These are phyloP conservation scores for Letharia columbiana DNA, from an alignment of 495 filamentous ascomycete genomes.

Conservation along the genomic window DNA sequence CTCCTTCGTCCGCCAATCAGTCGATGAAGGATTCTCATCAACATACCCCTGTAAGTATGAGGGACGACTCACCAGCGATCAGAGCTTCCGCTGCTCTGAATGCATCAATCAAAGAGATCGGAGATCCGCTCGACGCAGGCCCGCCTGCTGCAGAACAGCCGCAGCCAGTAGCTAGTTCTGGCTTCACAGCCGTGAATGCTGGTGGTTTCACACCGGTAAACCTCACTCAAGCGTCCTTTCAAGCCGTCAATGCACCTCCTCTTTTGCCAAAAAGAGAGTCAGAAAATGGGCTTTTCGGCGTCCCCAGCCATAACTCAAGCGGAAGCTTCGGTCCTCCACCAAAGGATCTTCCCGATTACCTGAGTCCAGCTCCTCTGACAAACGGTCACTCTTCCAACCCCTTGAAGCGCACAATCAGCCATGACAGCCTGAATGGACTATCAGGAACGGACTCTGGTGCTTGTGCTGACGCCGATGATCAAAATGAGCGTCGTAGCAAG, in stretches of 20 bases:
- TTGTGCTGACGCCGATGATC: conserved; percentile 58
- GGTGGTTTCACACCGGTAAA: conserved; percentile 77
- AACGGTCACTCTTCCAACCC: conserved; percentile 51
- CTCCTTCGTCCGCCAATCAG: conserved; percentile 80
- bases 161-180: conserved; percentile 44
- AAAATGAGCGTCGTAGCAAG: conserved; percentile 78
- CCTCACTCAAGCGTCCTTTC: conserved; percentile 47
- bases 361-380: conserved; percentile 42
- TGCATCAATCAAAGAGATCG: conserved; percentile 51
- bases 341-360: conserved; percentile 53
- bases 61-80: conserved; percentile 62
- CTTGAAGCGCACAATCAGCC: conserved; percentile 77
- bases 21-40: conserved; percentile 71
- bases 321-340: conserved; percentile 33
- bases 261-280: conserved; percentile 40
- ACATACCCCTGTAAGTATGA: conserved; percentile 56
- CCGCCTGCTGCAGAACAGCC: conserved; percentile 46
- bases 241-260: conserved; percentile 41
- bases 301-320: conserved; percentile 30
- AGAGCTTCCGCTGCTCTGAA: conserved; percentile 60
- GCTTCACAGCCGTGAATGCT: conserved; percentile 77
- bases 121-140: conserved; percentile 36
- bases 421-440: conserved; percentile 51
- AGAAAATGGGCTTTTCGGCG: conserved; percentile 42
- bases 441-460: conserved; percentile 50